These are phyloP conservation scores for Wallacemonas sp. DNA, from an alignment of 208 protist genomes.

Conservation along the genomic window DNA sequence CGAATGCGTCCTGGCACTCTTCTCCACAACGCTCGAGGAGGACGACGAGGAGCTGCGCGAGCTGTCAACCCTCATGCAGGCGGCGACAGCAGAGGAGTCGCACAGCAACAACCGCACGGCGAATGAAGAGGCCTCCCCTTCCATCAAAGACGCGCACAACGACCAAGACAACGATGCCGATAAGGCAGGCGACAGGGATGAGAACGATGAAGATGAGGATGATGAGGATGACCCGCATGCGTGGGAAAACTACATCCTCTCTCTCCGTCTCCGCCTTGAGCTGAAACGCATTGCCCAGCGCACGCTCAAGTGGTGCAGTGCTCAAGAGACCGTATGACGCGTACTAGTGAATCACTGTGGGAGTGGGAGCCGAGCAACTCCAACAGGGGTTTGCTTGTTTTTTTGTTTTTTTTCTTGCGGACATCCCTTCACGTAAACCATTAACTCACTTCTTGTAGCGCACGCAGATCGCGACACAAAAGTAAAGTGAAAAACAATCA, in stretches of 20 bases:
- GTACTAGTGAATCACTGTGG: no score
- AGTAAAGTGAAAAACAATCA: no score
- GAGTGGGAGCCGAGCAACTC: no score
- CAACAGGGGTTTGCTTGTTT: no score
- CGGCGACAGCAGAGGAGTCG: neutral
- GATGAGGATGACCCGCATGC: slow-evolving; percentile 18
- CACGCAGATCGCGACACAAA: no score
- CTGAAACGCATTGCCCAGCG: slow-evolving; percentile 74
- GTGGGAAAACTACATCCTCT: slow-evolving; percentile 43
- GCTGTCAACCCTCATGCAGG: slow-evolving; percentile 9
- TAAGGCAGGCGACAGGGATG: slow-evolving; percentile 1
- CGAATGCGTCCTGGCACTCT: slow-evolving; percentile 53
- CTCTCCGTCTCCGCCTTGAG: slow-evolving; percentile 61
- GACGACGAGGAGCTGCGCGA: slow-evolving; percentile 46
- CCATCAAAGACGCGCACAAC: no score
- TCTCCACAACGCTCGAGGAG: slow-evolving; percentile 64
- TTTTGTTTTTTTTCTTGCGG: no score
- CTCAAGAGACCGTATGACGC: neutral
- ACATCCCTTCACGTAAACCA: no score
- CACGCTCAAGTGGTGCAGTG: slow-evolving; percentile 55
- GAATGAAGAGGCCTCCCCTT: neutral
- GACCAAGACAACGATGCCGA: neutral
- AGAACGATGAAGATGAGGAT: slow-evolving; percentile 14
- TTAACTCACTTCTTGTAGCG: no score
- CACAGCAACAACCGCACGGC: neutral